A percentile compares a stretch with the other conserved stretches of the same genome.
Evolutionary conservation across 1,139 yeast species (phyloP).

Genomic region (Suhomyces atakaporum): DNA sequence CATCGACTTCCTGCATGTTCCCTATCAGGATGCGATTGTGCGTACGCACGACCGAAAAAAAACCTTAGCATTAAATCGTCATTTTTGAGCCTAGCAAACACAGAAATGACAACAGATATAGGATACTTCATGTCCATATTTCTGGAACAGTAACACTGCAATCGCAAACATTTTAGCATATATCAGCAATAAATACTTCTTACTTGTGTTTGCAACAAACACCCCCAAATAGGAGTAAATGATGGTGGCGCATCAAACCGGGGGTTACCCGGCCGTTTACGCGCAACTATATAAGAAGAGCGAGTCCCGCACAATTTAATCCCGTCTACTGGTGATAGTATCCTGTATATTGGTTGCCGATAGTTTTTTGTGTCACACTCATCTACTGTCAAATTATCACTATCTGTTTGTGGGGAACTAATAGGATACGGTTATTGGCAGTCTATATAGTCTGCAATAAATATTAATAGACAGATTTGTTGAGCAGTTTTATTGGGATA

Average conservation of each 20-base stretch:
- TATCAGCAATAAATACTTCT: slow-evolving; percentile 6
- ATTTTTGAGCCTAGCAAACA: background rate
- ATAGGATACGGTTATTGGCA: slow-evolving; percentile 7
- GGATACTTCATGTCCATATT: background rate
- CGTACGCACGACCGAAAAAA: slow-evolving; percentile 4
- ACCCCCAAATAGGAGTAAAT: slow-evolving; percentile 84
- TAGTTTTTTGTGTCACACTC: slow-evolving; percentile 11
- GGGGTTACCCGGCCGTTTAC: slow-evolving; percentile 31
- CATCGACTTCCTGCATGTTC: slow-evolving; percentile 12
- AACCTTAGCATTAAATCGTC: background rate
- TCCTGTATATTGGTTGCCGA: slow-evolving; percentile 13
- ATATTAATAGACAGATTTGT: slow-evolving; percentile 12
- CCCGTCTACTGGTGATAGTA: slow-evolving; percentile 7
- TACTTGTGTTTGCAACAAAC: slow-evolving; percentile 7
- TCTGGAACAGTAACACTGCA: background rate
- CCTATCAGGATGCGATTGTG: no score
- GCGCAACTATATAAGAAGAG: slow-evolving; percentile 29
- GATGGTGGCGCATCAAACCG: slow-evolving; percentile 61
- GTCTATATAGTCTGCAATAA: slow-evolving; percentile 14
- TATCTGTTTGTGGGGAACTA: slow-evolving; percentile 13
- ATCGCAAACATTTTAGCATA: slow-evolving; percentile 6
- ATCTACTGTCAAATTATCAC: slow-evolving; percentile 8
- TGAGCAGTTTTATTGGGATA: slow-evolving; percentile 31
- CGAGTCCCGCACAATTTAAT: slow-evolving; percentile 5
- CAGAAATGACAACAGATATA: background rate